These are phyloP conservation scores for Penicillium roqueforti DNA, from an alignment of 495 filamentous ascomycete genomes.

Conservation along the genomic window DNA sequence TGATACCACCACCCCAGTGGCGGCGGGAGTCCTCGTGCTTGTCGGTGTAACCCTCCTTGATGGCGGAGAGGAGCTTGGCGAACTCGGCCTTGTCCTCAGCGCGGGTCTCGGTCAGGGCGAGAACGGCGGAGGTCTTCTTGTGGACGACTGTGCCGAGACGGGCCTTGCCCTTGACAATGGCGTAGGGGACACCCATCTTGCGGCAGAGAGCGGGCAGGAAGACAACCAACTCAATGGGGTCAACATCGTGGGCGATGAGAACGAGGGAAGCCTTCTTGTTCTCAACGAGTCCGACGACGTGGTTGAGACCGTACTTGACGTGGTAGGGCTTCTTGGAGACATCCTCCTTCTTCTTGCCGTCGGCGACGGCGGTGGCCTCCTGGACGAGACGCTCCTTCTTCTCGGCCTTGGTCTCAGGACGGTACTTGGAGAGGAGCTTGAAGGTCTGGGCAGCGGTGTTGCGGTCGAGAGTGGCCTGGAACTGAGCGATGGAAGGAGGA, in stretches of 20 bases:
- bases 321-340: constrained; percentile 99
- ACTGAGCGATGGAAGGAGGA: constrained; percentile 94
- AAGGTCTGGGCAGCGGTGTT: constrained; percentile 95
- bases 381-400: constrained; percentile 99
- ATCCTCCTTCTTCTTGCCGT: constrained; percentile 99
- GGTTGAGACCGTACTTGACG: constrained; percentile 99
- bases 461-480: constrained; percentile 95
- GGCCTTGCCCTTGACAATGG: constrained; percentile 99
- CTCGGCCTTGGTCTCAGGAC: constrained; percentile 96
- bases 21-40: constrained; percentile 90
- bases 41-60: constrained; percentile 97
- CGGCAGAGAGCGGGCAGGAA: constrained; percentile 98
- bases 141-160: constrained; percentile 97
- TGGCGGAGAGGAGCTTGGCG: constrained; percentile 87
- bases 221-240: constrained; percentile 98
- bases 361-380: constrained; percentile 93
- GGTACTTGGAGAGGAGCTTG: constrained; percentile 99
- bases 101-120: constrained; percentile 94
- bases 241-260: constrained; percentile 98
- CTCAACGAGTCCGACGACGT: constrained; percentile 98
- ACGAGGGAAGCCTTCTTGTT: constrained; percentile 99
- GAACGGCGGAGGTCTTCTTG: constrained; percentile 99
- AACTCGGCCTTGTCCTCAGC: constrained; percentile 97
- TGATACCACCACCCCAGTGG: constrained; percentile 99
- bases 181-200: constrained; percentile 99